Base-by-base conservation (phyloP, 352 stramenopile species). In the Peronosclerospora sorghi region DNA sequence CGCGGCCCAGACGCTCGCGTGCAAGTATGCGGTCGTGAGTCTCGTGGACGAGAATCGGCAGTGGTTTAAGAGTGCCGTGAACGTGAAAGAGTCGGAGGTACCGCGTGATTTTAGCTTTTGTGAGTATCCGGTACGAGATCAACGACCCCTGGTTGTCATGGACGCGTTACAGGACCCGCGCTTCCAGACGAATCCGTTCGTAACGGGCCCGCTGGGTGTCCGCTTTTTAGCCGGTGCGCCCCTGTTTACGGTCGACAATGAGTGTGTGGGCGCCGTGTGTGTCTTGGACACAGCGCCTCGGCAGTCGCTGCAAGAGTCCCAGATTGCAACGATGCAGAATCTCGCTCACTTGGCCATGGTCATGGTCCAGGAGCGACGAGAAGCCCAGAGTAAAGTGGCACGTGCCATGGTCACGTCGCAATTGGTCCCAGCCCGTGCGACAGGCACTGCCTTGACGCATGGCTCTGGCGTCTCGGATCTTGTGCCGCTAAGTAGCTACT, bases 171-270 rank as follows among this genome's bases (percentile, higher is more conserved):
- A 74, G 1, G 93, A 98, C 54, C 41, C 68, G n/a, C 73, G 90
- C 5, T 97, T 98, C 52, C 53, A 59, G 29, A 51, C 76, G 10
- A 95, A 95, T 54, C 72, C 81, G 47, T 82, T 97, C 23, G 89
- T 97, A 0, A 96, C 77, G 1, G 90, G 90, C 13, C 65, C 78
- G 12, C 76, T 95, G 1, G 63, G 77, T 42, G 88, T 98, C 37
- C 83, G 93, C 12, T 97, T 98, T 59, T 86, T 97, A 36, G 90
- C 93, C 0, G 90, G 86, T 26, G 84, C 88, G n/a, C 86, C 89
- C 20, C 66, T 98, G 23, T 86, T 90, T 30, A 86, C 76, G n/a
- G 71, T 86, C 26, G 64, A 87, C 41, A 84, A 83, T 32, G 56
- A 78, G 38, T 87, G 74, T 37, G 74, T 90, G 8, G 78, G 78